phyloP scores from a whole-genome alignment of 2,329 filamentous ascomycete species.

The Alternaria arborescens region DNA sequence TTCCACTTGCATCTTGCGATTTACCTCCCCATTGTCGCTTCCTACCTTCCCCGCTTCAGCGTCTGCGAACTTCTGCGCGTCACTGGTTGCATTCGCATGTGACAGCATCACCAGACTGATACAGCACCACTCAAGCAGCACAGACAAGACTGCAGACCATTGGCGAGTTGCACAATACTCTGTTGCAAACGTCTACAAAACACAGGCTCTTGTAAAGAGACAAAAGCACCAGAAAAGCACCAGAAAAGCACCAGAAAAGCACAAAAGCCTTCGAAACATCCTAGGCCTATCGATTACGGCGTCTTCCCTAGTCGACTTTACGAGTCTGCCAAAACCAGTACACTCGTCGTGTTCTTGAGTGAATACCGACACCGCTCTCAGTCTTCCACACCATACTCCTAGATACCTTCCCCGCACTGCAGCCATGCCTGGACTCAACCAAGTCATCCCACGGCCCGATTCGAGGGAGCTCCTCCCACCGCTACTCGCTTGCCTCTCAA shows the following conservation, averaged over 20 bases:
- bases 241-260: slow-evolving; percentile 5
- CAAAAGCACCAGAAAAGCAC: slow-evolving; percentile 9
- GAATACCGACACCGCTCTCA: background rate
- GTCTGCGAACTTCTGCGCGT: slow-evolving; percentile 20
- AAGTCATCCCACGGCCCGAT: slow-evolving; percentile 64
- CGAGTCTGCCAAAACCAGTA: background rate
- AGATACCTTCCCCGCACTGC: slow-evolving; percentile 6
- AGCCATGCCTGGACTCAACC: slow-evolving; percentile 57
- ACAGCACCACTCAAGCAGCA: slow-evolving; percentile 13
- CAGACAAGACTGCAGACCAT: background rate
- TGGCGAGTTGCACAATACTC: slow-evolving; percentile 2
- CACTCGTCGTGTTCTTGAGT: background rate
- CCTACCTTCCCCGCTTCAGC: slow-evolving; percentile 19
- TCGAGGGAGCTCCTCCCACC: slow-evolving; percentile 67
- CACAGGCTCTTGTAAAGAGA: background rate
- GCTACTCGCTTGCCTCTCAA: slow-evolving; percentile 69
- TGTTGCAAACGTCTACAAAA: background rate
- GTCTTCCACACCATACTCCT: background rate
- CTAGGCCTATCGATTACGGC: background rate
- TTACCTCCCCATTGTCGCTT: background rate
- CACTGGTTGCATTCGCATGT: slow-evolving; percentile 37
- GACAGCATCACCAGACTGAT: slow-evolving; percentile 33
- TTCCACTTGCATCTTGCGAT: slow-evolving; percentile 2
- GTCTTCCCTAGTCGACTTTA: background rate
- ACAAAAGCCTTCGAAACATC: background rate